Conservation (phyloP, 352 stramenopile genomes). For the Thalassiosira sp. region DNA sequence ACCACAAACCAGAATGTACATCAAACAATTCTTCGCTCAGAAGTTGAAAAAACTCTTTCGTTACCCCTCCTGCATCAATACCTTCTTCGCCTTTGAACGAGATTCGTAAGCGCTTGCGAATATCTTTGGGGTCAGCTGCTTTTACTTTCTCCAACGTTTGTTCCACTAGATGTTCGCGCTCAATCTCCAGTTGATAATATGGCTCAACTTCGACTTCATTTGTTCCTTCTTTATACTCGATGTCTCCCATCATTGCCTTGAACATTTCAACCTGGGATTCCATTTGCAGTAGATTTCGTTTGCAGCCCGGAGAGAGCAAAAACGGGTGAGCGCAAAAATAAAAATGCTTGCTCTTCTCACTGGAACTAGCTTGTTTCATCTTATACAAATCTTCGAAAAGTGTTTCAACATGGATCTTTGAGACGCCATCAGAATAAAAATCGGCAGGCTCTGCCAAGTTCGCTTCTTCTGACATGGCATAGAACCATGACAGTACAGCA, state of each 20-base stretch:
- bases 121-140: slow-evolving; percentile 59
- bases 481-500: slow-evolving; percentile 65
- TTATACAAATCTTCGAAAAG: slow-evolving; percentile 64
- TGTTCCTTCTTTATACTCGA: slow-evolving; percentile 36
- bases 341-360: slow-evolving; percentile 65
- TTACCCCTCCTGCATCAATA: slow-evolving; percentile 87
- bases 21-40: slow-evolving; percentile 85
- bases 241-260: slow-evolving; percentile 58
- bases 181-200: slow-evolving; percentile 82
- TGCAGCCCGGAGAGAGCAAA: slow-evolving; percentile 78
- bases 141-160: slow-evolving; percentile 78
- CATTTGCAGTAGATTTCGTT: slow-evolving; percentile 81
- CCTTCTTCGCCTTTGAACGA: slow-evolving; percentile 86
- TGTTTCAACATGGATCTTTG: slow-evolving; percentile 53
- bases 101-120: slow-evolving; percentile 80
- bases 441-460: slow-evolving; percentile 51
- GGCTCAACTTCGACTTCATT: slow-evolving; percentile 62
- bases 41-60: slow-evolving; percentile 89
- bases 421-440: slow-evolving; percentile 70
- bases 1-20: slow-evolving; percentile 84
- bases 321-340: slow-evolving; percentile 82
- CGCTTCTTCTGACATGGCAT: slow-evolving; percentile 50
- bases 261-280: slow-evolving; percentile 81
- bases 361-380: slow-evolving; percentile 56
- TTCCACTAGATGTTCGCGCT: slow-evolving; percentile 79